Conservation (phyloP, 441 rosid species). For the Bocquillonia castaneifolia region DNA sequence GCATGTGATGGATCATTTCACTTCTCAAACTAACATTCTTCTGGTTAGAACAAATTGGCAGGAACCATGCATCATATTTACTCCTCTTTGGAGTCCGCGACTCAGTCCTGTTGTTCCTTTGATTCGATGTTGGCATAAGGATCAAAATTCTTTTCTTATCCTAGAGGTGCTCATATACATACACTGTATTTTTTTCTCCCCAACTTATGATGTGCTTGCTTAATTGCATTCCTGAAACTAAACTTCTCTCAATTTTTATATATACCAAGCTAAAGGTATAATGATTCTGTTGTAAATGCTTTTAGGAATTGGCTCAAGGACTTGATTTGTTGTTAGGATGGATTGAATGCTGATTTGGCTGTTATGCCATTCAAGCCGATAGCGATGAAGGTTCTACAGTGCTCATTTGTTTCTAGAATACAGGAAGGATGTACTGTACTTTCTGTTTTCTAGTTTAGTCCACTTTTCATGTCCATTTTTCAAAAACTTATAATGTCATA, state of each 20-base stretch:
- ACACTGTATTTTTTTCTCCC: neutral
- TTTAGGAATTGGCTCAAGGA: constrained; percentile 13
- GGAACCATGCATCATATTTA: constrained; percentile 78
- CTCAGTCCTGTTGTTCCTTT: constrained; percentile 78
- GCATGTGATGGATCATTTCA: neutral
- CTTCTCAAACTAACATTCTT: constrained; percentile 27
- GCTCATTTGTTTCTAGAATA: constrained; percentile 77
- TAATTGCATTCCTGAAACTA: neutral
- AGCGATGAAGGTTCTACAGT: constrained; percentile 74
- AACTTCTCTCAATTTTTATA: neutral
- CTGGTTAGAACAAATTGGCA: constrained; percentile 63
- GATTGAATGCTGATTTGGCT: constrained; percentile 48
- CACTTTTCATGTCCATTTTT: neutral
- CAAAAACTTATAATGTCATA: neutral
- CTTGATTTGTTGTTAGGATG: constrained; percentile 45
- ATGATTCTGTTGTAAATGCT: constrained; percentile 3
- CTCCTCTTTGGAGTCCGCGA: constrained; percentile 76
- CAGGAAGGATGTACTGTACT: constrained; percentile 33
- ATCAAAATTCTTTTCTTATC: constrained; percentile 66
- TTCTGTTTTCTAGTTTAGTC: neutral
- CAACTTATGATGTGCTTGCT: neutral
- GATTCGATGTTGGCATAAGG: constrained; percentile 64
- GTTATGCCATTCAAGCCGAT: constrained; percentile 72
- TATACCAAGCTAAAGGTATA: neutral
- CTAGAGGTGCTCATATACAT: constrained; percentile 48